These are phyloP conservation scores for Trichomonas gallinae DNA, from an alignment of 208 protist genomes.

Conservation along the genomic window DNA sequence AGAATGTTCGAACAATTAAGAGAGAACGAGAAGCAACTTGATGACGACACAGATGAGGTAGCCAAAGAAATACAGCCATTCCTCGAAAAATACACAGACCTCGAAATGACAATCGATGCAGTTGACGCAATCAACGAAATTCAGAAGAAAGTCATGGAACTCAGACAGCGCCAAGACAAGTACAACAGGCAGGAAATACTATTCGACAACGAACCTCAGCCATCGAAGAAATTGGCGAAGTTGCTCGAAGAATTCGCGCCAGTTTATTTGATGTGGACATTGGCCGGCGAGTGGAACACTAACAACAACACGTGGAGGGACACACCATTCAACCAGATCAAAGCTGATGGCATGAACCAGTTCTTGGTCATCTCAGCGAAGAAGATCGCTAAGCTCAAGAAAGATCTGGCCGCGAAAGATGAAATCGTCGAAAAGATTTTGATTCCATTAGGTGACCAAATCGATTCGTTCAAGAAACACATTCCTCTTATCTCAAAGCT, in stretches of 20 bases:
- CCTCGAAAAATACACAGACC: neutral
- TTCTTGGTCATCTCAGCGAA: neutral
- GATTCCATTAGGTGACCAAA: conserved; percentile 38
- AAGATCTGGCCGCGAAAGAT: neutral
- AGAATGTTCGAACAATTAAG: neutral
- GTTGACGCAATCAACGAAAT: neutral
- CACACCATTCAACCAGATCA: neutral
- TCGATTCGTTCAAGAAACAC: conserved; percentile 77
- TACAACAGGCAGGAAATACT: neutral
- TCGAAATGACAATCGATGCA: conserved; percentile 7
- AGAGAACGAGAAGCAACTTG: neutral
- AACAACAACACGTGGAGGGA: neutral
- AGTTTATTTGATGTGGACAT: neutral
- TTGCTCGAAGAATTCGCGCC: neutral
- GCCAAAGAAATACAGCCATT: neutral
- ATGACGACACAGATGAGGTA: neutral
- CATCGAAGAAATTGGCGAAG: neutral
- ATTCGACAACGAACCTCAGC: neutral
- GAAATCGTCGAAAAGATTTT: neutral
- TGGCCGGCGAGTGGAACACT: neutral
- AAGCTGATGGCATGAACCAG: neutral
- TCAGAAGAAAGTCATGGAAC: neutral
- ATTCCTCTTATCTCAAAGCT: conserved; percentile 78
- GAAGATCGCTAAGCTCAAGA: neutral
- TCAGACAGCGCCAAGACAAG: neutral